Base-by-base conservation (phyloP, 2,329 filamentous ascomycete species). In the Cladosporium velox region DNA sequence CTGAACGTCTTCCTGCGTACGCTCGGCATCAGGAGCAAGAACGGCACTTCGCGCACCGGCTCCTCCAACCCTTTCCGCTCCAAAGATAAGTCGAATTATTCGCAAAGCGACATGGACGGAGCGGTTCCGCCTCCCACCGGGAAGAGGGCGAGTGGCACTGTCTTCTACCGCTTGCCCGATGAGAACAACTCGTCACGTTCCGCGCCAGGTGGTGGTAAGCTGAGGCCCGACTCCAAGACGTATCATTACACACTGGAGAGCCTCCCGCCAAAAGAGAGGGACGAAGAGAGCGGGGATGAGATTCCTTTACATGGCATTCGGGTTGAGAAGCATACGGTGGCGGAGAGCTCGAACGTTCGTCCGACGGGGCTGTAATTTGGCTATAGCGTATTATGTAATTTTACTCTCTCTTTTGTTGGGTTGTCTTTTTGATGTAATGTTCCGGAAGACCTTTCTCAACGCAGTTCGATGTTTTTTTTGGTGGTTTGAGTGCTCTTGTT, bases 91-190 rank as follows among this genome's bases (percentile, higher is more conserved):
- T 64, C 61, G 4, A 34, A 38, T 2, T 10, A 10, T 35, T 52
- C 59, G 14, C 57, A 47, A n/a, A 24, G 21, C 2, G 26, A 54
- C 15, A 57, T n/a, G 5, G 34, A 57, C 14, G 38, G 51, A 41
- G 34, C 51, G 24, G 51, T 41, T 18, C 49, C 34, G 6, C 11
- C 61, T 7, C 34, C 30, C 12, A 47, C 38, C 18, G 49, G 35
- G 7, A 64, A 57, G 61, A 34, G 35, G 3, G 18, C 28, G 35
- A 59, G 57, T 24, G 26, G 28, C 18, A 57, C 24, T 11, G 26
- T 32, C 10, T 64, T 64, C 51, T 57, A 64, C n/a, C 61, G 61
- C n/a, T n/a, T 64, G 10, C 35, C 61, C 18, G 61, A 64, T 34
- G 61, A 64, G 24, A 57, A 54, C 18, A n/a, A 55, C 18, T 55